Base-by-base conservation (phyloP, 108 stramenopile genomes). In the Schizochytrium sp. region DNA sequence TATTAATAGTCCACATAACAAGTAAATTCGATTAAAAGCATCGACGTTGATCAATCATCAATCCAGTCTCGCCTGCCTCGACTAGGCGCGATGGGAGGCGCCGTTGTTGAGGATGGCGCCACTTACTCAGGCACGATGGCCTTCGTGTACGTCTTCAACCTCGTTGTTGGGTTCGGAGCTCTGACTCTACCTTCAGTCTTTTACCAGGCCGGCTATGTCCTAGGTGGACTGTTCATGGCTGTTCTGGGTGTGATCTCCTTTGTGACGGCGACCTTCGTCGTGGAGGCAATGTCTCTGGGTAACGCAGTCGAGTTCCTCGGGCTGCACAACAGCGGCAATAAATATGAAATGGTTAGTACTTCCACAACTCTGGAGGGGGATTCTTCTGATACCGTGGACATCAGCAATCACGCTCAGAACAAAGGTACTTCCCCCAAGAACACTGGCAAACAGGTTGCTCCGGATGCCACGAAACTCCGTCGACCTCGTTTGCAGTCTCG, bases 121-220 rank as follows among this genome's bases (percentile, higher is more conserved):
- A 49, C 50, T 47, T 83, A 83, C 76, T 83, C 76, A 53, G 45
- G 45, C 12, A 8, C n/a, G 3, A n/a, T 83, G 12, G 76, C 50
- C 12, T 83, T 83, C 53, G 76, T 83, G 76, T 83, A 83, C 53
- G 76, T 83, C 17, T 83, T 83, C 76, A 83, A 83, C 76, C 53
- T 83, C 50, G 76, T 83, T 8, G 76, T 83, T 8, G 76, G 76
- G 50, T 83, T 83, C 53, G 76, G 76, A 5, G 76, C 76, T 47
- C 76, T 83, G 50, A 83, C 76, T 47, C 76, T 83, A 53, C 76
- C 76, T 47, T 83, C 47, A n/a, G 76, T 83, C 50, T 83, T 83
- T 28, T 55, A 83, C 76, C 50, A 40, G 5, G 76, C 76, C 8
- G 76, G 76, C 50, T 83, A 83, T 28, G 50, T 50, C 50, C 76